phyloP scores from a whole-genome alignment of 352 stramenopile species.

The Pythium rishiriense region DNA sequence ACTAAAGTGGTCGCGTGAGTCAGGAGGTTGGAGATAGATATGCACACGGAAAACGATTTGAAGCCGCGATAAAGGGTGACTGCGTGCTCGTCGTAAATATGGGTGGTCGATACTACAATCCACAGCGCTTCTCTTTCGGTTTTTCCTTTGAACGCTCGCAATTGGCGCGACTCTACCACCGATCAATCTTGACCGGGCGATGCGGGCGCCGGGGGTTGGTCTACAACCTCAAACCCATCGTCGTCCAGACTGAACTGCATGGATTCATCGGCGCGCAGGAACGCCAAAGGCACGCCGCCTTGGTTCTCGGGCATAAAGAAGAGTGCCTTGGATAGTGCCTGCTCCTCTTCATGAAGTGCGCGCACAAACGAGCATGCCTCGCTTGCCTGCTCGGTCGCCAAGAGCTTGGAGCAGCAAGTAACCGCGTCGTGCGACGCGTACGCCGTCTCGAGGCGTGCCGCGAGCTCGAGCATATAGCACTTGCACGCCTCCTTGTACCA shows the following conservation, averaged over 20 bases:
- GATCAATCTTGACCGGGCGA: slow-evolving; percentile 4
- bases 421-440: slow-evolving; percentile 47
- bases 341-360: slow-evolving; percentile 50
- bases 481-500: slow-evolving; percentile 71
- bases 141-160: background rate
- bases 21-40: background rate
- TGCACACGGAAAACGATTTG: background rate
- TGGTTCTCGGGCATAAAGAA: slow-evolving; percentile 77
- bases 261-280: slow-evolving; percentile 68
- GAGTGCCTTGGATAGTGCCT: slow-evolving; percentile 47
- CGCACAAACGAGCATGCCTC: slow-evolving; percentile 48
- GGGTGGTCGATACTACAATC: background rate
- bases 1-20: background rate
- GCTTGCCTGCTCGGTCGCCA: slow-evolving; percentile 11
- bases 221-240: slow-evolving; percentile 80
- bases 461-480: slow-evolving; percentile 73
- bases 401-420: slow-evolving; percentile 42
- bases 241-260: slow-evolving; percentile 80
- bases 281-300: slow-evolving; percentile 65
- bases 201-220: slow-evolving; percentile 15
- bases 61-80: background rate
- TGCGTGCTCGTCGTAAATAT: slow-evolving; percentile 9
- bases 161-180: no score
- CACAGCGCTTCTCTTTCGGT: background rate
- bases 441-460: slow-evolving; percentile 43